Evolutionary conservation across 257 asterid genomes (phyloP), one percentile per base, ranked within the genome.

Genomic region (Orobanche coerulescens): DNA sequence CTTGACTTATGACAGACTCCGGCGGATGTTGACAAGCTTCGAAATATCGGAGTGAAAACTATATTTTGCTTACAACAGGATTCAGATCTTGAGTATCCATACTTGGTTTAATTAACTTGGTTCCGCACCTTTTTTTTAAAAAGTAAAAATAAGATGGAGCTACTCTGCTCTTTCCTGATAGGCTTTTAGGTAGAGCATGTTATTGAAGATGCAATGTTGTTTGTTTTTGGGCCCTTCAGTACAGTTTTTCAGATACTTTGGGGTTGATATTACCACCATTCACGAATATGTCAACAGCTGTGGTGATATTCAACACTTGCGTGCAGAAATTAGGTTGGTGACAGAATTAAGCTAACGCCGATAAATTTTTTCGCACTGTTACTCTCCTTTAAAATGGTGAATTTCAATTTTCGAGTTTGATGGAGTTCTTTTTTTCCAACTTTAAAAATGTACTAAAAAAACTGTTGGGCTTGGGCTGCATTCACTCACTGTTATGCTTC

Each of bases 71-170:
- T 88, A 68, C 98, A 91, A 60, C 68, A 85, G 71, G 83, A 91
- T 69, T 76, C 95, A 50, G 98, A 91, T 81, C 96, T 91, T 16
- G 96, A 88, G 96, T 91, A 91, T 88, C 95, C 95, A 36, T 42
- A 42, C 1, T 34, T 51, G 48, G 43, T 66, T 56, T 50, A 44
- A 48, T 23, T 53, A 16, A 26, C 8, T 55, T 64, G 31, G 22
- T 28, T 67, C 61, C 28, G n/a, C n/a, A n/a, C n/a, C n/a, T n/a
- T n/a, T n/a, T n/a, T n/a, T n/a, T n/a, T n/a, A n/a, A n/a, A n/a
- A n/a, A n/a, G n/a, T n/a, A n/a, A n/a, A n/a, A n/a, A n/a, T n/a
- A n/a, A n/a, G n/a, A n/a, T n/a, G n/a, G n/a, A n/a, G n/a, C n/a
- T n/a, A n/a, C n/a, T n/a, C n/a, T n/a, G n/a, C n/a, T n/a, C n/a